Base-by-base conservation (phyloP, 1,284 basidiomycete species). In the Somion occarium region DNA sequence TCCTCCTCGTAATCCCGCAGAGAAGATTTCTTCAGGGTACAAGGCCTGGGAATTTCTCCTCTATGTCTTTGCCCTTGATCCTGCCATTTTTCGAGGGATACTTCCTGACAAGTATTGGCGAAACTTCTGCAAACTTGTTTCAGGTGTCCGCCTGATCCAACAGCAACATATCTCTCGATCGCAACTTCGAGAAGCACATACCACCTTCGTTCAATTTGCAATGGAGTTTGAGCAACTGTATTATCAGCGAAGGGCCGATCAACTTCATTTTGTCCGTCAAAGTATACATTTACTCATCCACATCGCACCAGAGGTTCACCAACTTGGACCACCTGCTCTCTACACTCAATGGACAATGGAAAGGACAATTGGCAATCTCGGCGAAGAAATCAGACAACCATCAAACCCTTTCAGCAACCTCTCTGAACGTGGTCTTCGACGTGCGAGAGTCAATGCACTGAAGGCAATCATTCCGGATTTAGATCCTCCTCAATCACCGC, bases 1-100 rank as follows among this genome's bases (percentile, higher is more conserved):
- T 3, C 59, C 63, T 1, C 66, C 65, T 9, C 56, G 61, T 2
- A 62, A 67, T 49, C 61, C 61, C 11, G 61, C 62, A 0, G 56
- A 67, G 46, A 68, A 68, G 48, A 62, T 68, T 9, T 56, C 51
- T 13, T 65, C 63, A 42, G 64, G 65, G 0, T 69, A 65, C 56
- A 69, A 70, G 49, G 60, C 61, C 3, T 59, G 58, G 56, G 67
- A 69, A 46, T 67, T 42, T 24, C 49, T 61, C 0, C 45, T 53
- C 0, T 63, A 59, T 19, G 15, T 65, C 0, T 65, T 50, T 44
- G 57, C 56, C 3, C 43, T 64, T 7, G 56, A 50, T 2, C 65
- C 65, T 1, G 57, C 34, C 0, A 15, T 66, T 1, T 53, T 66
- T 2, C 47, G 52, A n/a, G 51, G 37, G 2, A 30, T 56, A 0